These are phyloP conservation scores for Fraxinus latifolia DNA, from an alignment of 305 asterid species.

Conservation along the genomic window DNA sequence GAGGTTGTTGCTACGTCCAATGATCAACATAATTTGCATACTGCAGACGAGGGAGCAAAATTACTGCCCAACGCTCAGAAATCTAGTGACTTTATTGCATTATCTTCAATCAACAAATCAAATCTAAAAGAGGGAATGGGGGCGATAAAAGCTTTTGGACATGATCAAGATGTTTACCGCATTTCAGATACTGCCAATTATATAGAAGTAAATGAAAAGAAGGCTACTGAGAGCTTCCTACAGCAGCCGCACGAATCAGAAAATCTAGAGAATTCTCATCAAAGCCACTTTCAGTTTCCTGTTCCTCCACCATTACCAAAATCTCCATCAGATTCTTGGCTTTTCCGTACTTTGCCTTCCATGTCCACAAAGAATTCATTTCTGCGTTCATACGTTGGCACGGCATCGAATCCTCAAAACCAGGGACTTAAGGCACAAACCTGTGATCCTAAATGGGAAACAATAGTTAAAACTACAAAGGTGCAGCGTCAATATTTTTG, in stretches of 20 bases:
- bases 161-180: constrained; percentile 17
- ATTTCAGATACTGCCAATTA: constrained; percentile 3
- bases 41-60: constrained; percentile 8
- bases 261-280: constrained; percentile 20
- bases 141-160: constrained; percentile 7
- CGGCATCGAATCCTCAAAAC: constrained; percentile 27
- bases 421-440: constrained; percentile 33
- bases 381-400: constrained; percentile 24
- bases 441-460: constrained; percentile 44
- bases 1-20: background rate
- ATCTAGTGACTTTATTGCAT: constrained; percentile 10
- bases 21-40: constrained; percentile 16
- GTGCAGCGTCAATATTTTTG: constrained; percentile 29
- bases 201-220: constrained; percentile 15
- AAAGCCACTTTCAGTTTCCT: constrained; percentile 34
- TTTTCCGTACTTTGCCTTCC: constrained; percentile 59
- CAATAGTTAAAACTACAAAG: constrained; percentile 45
- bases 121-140: constrained; percentile 11
- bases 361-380: constrained; percentile 39
- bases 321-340: constrained; percentile 88
- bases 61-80: constrained; percentile 8
- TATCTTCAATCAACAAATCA: constrained; percentile 15
- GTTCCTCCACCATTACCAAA: constrained; percentile 65
- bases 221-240: constrained; percentile 18
- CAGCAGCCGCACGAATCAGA: background rate